Evolutionary conservation across 2,329 filamentous ascomycete species (phyloP).

Genomic region (Chaetomiaceae sp.): DNA sequence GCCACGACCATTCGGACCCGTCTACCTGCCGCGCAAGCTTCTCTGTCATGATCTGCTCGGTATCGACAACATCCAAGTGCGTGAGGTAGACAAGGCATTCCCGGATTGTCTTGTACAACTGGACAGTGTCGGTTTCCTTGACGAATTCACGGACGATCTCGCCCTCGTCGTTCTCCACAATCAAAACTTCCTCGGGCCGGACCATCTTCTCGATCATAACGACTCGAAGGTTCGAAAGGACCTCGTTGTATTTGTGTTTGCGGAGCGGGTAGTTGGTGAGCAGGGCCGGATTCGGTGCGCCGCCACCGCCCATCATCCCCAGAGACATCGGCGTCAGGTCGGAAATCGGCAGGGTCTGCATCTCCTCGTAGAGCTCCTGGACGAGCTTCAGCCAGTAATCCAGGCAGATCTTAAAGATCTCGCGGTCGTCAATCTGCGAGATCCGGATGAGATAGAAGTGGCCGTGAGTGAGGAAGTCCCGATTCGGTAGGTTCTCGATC

Average conservation of each 20-base stretch:
- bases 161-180: slow-evolving; percentile 99
- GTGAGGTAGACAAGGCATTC: slow-evolving; percentile 97
- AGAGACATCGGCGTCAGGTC: slow-evolving; percentile 86
- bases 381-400: slow-evolving; percentile 99
- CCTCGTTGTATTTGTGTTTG: slow-evolving; percentile 96
- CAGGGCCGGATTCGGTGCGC: slow-evolving; percentile 78
- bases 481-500: slow-evolving; percentile 92
- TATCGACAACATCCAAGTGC: slow-evolving; percentile 94
- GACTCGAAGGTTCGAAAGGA: slow-evolving; percentile 86
- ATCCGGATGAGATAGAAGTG: slow-evolving; percentile 98
- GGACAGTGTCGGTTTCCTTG: slow-evolving; percentile 98
- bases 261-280: slow-evolving; percentile 87
- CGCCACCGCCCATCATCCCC: slow-evolving; percentile 69
- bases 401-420: slow-evolving; percentile 98
- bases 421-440: slow-evolving; percentile 95
- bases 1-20: slow-evolving; percentile 96
- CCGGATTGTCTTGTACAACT: slow-evolving; percentile 97
- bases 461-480: slow-evolving; percentile 89
- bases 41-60: slow-evolving; percentile 98
- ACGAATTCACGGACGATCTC: slow-evolving; percentile 99
- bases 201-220: slow-evolving; percentile 99
- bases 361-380: slow-evolving; percentile 96
- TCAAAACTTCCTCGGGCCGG: slow-evolving; percentile 90
- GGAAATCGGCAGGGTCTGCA: slow-evolving; percentile 91
- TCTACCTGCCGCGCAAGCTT: slow-evolving; percentile 95